These are phyloP conservation scores for Metrosideros polymorpha DNA, from an alignment of 441 rosid genomes.

Conservation along the genomic window DNA sequence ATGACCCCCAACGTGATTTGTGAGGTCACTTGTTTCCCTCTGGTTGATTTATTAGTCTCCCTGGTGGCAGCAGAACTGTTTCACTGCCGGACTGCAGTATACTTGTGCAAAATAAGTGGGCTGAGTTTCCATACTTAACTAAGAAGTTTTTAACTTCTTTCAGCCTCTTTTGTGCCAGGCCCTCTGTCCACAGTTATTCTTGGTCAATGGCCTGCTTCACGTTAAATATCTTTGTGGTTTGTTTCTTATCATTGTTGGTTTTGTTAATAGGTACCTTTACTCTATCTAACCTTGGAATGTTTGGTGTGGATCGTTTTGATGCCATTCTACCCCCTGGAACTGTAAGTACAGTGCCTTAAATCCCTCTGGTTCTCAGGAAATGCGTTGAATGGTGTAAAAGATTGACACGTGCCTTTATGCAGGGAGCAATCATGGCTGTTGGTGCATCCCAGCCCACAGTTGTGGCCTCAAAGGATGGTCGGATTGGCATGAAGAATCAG, in stretches of 20 bases:
- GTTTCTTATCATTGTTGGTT: not conserved
- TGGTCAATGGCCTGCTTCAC: not conserved
- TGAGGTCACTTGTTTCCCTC: not conserved
- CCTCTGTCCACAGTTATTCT: not conserved
- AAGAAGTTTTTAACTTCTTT: not conserved
- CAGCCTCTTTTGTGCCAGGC: not conserved
- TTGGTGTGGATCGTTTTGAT: conserved; percentile 93
- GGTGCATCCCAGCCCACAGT: conserved; percentile 88
- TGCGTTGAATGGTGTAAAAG: not conserved
- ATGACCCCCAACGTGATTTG: not conserved
- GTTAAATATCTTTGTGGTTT: not conserved
- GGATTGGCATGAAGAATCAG: conserved; percentile 86
- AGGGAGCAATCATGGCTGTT: conserved; percentile 99
- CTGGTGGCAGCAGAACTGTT: not conserved
- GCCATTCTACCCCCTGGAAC: conserved; percentile 98
- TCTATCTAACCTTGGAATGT: conserved; percentile 92
- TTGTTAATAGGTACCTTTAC: conserved; percentile 69
- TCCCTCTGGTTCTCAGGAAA: not conserved
- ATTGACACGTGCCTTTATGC: not conserved
- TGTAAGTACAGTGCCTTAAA: conserved; percentile 28
- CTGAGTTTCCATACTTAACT: not conserved
- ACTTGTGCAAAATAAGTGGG: not conserved
- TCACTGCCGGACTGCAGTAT: not conserved
- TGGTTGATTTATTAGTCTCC: not conserved
- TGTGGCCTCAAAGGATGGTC: conserved; percentile 76